Evolutionary conservation across 2,329 filamentous ascomycete genomes (phyloP), one percentile per base, ranked within the genome.

Genomic region (Amesomyces nigricolor): DNA sequence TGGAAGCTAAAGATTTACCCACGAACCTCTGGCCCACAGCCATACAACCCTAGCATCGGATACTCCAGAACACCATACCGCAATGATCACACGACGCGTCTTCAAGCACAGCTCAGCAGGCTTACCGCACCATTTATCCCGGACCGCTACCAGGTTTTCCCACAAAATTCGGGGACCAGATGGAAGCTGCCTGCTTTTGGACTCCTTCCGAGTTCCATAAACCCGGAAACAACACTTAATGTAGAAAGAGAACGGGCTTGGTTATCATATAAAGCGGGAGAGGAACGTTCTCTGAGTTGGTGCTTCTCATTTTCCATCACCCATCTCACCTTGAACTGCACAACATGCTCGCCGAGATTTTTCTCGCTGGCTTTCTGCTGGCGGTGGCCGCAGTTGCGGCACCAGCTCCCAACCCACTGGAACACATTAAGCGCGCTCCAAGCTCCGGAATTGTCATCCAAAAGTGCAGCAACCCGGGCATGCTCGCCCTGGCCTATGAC

Each of bases 401-500:
- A 9, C 62, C 63, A 5, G 53, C 54, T 1, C 56, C 60, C n/a
- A 62, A 49, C 48, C 76, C 75, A 0, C 57, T 76, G 39, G 68
- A 73, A 35, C 59, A 73, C 53, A 67, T 77, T 58, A 73, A 72
- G 53, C 70, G 73, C 6, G 68, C 70, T 2, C 69, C 72, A 32
- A 68, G 65, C 10, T 65, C 72, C 1, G 76, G 76, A 13, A 68
- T 70, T 22, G 73, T 78, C 37, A 75, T 77, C 58, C 72, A 70
- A 8, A 70, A 73, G 59, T 78, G 76, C 66, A 65, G 65, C 53
- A 70, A 68, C 54, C 71, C 76, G 0, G 72, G 72, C 11, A 70
- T 74, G 40, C 65, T 81, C 2, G 76, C 78, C 0, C 71, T 80
- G n/a, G 77, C 78, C 1, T 80, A 77, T 58, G 78, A 81, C 53